phyloP scores from a whole-genome alignment of 305 asterid species.

The Solanum hybrid region DNA sequence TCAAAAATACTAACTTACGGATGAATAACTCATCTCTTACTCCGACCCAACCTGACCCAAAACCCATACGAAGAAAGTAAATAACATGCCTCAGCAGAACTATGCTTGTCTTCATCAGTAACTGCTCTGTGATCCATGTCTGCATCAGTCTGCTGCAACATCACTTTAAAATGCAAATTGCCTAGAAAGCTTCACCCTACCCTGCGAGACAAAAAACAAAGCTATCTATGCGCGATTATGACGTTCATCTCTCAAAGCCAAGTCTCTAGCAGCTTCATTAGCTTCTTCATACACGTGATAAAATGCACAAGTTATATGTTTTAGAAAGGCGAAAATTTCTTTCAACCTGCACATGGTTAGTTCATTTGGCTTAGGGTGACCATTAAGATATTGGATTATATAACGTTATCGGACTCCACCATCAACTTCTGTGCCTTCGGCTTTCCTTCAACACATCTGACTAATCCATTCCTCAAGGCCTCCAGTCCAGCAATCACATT shows the following conservation, averaged over 20 bases:
- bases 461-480: background rate
- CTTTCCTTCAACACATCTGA: background rate
- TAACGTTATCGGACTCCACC: background rate
- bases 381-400: background rate
- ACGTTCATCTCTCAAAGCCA: background rate
- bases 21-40: too few species aligned
- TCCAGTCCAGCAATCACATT: background rate
- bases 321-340: background rate
- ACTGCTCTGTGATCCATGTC: too few species aligned
- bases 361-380: background rate
- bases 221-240: background rate
- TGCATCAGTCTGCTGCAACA: too few species aligned
- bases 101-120: too few species aligned
- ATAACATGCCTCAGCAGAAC: too few species aligned
- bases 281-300: background rate
- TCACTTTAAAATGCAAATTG: too few species aligned
- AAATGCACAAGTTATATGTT: background rate
- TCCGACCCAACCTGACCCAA: too few species aligned
- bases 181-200: background rate
- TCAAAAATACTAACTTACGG: too few species aligned
- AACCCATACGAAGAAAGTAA: too few species aligned
- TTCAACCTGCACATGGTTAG: background rate
- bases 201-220: background rate
- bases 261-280: background rate
- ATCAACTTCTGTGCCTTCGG: background rate